Conservation (phyloP, 2,329 filamentous ascomycete genomes). For the Colletotrichum theobromicola region DNA sequence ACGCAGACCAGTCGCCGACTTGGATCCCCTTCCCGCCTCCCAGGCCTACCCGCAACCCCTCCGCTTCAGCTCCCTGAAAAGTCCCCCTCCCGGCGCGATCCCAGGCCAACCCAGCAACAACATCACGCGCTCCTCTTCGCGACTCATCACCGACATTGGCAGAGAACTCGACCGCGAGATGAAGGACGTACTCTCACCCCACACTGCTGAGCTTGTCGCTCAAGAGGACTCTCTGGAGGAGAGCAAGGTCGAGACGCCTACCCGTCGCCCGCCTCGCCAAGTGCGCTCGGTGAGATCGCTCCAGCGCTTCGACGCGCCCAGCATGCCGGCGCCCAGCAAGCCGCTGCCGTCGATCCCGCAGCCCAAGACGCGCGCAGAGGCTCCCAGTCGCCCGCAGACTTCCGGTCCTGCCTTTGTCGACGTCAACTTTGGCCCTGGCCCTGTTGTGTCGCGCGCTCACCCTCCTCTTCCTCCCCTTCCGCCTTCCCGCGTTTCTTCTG, state of each 20-base stretch:
- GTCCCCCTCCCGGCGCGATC: background rate
- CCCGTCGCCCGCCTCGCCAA: background rate
- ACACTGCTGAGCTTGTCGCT: background rate
- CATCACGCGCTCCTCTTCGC: background rate
- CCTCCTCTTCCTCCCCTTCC: background rate
- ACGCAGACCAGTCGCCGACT: background rate
- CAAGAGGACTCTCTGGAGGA: background rate
- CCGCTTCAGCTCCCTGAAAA: slow-evolving; percentile 7
- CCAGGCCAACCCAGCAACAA: background rate
- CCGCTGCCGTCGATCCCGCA: slow-evolving; percentile 7
- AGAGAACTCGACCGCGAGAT: slow-evolving; percentile 13
- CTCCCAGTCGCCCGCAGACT: background rate
- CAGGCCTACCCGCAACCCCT: slow-evolving; percentile 11
- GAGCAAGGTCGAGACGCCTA: slow-evolving; percentile 1
- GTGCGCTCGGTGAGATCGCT: background rate
- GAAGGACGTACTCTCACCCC: slow-evolving; percentile 4
- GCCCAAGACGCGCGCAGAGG: background rate
- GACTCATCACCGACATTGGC: slow-evolving; percentile 14
- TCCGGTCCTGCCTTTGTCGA: background rate
- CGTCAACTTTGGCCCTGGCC: background rate
- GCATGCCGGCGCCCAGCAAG: slow-evolving; percentile 8
- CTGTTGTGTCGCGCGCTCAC: background rate
- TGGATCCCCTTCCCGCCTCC: background rate
- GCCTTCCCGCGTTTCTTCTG: background rate
- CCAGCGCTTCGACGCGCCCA: background rate